Conservation (phyloP, 2,329 filamentous ascomycete species). For the Ascochyta koolunga region DNA sequence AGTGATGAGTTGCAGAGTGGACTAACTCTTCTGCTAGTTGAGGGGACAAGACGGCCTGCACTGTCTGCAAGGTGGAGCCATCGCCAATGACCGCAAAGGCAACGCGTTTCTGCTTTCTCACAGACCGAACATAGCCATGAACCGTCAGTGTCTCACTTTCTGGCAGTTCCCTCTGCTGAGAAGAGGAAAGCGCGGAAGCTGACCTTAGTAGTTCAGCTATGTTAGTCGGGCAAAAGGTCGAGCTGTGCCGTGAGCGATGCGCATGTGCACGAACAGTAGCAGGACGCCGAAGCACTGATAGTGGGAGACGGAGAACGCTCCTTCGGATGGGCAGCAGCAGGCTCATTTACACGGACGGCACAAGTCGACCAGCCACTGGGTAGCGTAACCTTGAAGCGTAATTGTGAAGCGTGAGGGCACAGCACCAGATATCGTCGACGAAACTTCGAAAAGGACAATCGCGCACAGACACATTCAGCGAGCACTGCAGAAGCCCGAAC, state of each 20-base stretch:
- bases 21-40: conserved; percentile 74
- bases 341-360: conserved; percentile 38
- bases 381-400: conserved; percentile 22
- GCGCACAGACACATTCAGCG: conserved; percentile 10
- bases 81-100: conserved; percentile 87
- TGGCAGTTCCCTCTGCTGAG: conserved; percentile 55
- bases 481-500: background rate
- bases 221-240: conserved; percentile 40
- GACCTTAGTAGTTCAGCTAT: conserved; percentile 60
- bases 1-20: background rate
- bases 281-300: conserved; percentile 20
- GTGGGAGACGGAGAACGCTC: conserved; percentile 29
- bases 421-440: conserved; percentile 20
- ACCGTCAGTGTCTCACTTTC: conserved; percentile 52
- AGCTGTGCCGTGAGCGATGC: conserved; percentile 37
- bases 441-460: conserved; percentile 21
- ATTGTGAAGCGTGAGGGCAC: conserved; percentile 22
- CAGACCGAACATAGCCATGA: conserved; percentile 81
- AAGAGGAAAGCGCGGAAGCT: conserved; percentile 48
- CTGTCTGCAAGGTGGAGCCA: conserved; percentile 77
- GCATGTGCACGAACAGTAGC: conserved; percentile 24
- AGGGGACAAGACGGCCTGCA: conserved; percentile 82
- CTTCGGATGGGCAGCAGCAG: conserved; percentile 30
- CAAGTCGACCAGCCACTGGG: conserved; percentile 24
- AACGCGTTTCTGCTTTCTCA: conserved; percentile 82